Evolutionary conservation across 2,329 filamentous ascomycete species (phyloP).

Genomic region (Calonectria pseudoreteaudii): DNA sequence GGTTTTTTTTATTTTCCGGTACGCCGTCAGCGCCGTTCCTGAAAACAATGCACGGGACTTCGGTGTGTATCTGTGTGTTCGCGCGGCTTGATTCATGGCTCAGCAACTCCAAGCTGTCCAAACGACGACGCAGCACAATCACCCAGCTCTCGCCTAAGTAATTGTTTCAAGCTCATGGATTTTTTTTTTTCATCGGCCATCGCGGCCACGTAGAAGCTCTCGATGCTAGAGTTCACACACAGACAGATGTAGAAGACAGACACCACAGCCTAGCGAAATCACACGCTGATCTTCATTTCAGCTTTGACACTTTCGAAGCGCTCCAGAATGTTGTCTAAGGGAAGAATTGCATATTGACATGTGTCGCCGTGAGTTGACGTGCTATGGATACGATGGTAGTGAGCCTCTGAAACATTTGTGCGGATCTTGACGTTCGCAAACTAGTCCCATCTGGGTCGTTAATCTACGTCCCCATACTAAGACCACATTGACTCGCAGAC

Average conservation of each 20-base stretch:
- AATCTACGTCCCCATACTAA: not conserved
- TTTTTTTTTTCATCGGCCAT: not conserved
- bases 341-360: not conserved
- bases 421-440: not conserved
- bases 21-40: not conserved
- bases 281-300: slow-evolving; percentile 1
- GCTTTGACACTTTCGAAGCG: not conserved
- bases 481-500: not conserved
- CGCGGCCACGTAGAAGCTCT: not conserved
- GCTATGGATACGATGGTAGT: not conserved
- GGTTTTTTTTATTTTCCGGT: slow-evolving; percentile 2
- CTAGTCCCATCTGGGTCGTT: not conserved
- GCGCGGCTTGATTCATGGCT: not conserved
- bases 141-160: not conserved
- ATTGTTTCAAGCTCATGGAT: not conserved
- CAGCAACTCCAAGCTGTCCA: not conserved
- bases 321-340: not conserved
- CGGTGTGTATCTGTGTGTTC: slow-evolving; percentile 7
- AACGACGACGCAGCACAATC: not conserved
- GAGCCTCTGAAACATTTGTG: not conserved
- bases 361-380: not conserved
- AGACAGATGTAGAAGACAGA: not conserved
- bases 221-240: not conserved
- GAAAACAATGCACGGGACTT: not conserved
- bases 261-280: not conserved